These are phyloP conservation scores for Alternaria ethzedia DNA, from an alignment of 2,329 filamentous ascomycete species.

Conservation along the genomic window DNA sequence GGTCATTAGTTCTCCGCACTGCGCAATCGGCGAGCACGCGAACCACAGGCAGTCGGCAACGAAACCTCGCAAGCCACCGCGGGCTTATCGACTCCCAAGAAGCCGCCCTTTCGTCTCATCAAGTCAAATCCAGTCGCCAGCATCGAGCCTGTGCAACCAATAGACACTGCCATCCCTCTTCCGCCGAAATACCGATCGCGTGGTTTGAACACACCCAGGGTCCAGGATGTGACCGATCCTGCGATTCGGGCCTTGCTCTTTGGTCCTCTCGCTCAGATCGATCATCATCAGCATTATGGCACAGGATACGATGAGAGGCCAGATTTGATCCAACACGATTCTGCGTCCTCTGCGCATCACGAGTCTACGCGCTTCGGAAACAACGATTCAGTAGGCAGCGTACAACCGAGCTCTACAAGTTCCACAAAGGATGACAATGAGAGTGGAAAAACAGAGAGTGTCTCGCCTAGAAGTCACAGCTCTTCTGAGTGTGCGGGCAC, in stretches of 20 bases:
- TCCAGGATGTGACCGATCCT: constrained; percentile 1
- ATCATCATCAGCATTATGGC: neutral
- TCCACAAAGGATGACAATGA: neutral
- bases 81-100: neutral
- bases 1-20: neutral
- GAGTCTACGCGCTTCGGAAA: neutral
- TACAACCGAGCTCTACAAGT: neutral
- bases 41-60: neutral
- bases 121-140: neutral
- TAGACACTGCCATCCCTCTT: neutral
- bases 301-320: neutral
- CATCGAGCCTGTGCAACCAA: neutral
- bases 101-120: neutral
- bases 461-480: neutral
- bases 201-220: neutral
- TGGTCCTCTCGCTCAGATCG: neutral
- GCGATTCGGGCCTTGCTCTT: neutral
- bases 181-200: neutral
- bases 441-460: neutral
- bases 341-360: neutral
- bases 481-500: neutral
- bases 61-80: neutral
- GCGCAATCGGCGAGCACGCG: neutral
- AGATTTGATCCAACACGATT: neutral
- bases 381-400: neutral